These are phyloP conservation scores for Solanum tarijense DNA, from an alignment of 257 asterid genomes.

Conservation along the genomic window DNA sequence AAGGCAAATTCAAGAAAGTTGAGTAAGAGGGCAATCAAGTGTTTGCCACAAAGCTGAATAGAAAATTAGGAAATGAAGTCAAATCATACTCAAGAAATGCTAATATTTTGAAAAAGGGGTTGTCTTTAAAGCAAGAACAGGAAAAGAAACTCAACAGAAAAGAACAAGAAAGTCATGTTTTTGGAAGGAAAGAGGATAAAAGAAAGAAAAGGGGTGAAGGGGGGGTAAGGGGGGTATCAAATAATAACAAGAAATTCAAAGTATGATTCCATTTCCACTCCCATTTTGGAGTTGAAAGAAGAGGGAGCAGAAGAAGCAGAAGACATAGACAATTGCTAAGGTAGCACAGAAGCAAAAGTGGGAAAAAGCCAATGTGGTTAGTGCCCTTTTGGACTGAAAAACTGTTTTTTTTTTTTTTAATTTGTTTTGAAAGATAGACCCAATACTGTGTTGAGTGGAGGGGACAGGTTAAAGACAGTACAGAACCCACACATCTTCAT, in stretches of 20 bases:
- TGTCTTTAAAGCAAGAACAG: conserved; percentile 40
- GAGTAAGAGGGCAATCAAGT: conserved; percentile 20
- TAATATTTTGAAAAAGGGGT: conserved; percentile 22
- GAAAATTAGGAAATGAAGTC: conserved; percentile 13
- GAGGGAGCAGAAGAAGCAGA: conserved; percentile 55
- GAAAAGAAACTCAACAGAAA: conserved; percentile 16
- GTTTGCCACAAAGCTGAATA: conserved; percentile 7
- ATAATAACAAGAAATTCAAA: conserved; percentile 72
- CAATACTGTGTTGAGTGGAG: conserved; percentile 67
- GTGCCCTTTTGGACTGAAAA: conserved; percentile 57
- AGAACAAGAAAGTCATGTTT: conserved; percentile 13
- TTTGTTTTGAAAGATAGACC: background rate
- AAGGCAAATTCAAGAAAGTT: conserved; percentile 2
- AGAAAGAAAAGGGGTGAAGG: conserved; percentile 7
- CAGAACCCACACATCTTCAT: conserved; percentile 76
- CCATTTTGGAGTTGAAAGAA: conserved; percentile 67
- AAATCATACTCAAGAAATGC: conserved; percentile 14
- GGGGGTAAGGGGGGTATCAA: conserved; percentile 29
- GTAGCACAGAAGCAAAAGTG: conserved; percentile 58
- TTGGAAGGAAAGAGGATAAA: background rate
- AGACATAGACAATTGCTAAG: conserved; percentile 82
- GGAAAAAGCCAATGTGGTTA: conserved; percentile 50
- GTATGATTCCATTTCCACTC: conserved; percentile 50
- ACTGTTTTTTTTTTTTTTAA: background rate
- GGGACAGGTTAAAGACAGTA: conserved; percentile 92